Evolutionary conservation across 371 early-diverging fungal species (phyloP).

Genomic region (Mortierella sp.): DNA sequence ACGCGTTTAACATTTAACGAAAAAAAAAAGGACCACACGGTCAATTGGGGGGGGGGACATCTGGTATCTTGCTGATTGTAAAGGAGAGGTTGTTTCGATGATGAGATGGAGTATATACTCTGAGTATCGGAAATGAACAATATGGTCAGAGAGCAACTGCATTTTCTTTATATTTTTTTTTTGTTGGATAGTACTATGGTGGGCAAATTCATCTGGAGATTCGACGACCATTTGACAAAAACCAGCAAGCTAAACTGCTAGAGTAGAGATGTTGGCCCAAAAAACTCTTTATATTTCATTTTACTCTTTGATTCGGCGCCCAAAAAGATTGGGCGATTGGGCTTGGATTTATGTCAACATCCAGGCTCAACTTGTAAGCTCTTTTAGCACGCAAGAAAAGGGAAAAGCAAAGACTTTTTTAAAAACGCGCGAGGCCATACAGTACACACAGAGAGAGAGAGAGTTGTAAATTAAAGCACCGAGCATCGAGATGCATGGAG

Average conservation of each 20-base stretch:
- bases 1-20: too few species aligned
- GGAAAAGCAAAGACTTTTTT: neutral
- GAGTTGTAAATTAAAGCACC: constrained; percentile 8
- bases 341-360: neutral
- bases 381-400: neutral
- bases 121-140: too few species aligned
- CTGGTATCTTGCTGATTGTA: too few species aligned
- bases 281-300: neutral
- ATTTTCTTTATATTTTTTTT: too few species aligned
- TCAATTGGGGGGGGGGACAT: too few species aligned
- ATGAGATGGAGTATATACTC: too few species aligned
- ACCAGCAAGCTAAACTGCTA: too few species aligned
- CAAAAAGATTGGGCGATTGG: neutral
- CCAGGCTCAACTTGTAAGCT: neutral
- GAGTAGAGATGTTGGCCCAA: too few species aligned
- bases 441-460: neutral
- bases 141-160: too few species aligned
- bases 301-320: neutral
- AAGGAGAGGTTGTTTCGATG: too few species aligned
- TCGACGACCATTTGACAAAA: neutral
- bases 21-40: too few species aligned
- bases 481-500: constrained; percentile 2
- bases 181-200: neutral
- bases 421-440: neutral
- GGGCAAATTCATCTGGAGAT: neutral